phyloP scores from a whole-genome alignment of 2,329 filamentous ascomycete species.

The Furcasterigmium furcatum region DNA sequence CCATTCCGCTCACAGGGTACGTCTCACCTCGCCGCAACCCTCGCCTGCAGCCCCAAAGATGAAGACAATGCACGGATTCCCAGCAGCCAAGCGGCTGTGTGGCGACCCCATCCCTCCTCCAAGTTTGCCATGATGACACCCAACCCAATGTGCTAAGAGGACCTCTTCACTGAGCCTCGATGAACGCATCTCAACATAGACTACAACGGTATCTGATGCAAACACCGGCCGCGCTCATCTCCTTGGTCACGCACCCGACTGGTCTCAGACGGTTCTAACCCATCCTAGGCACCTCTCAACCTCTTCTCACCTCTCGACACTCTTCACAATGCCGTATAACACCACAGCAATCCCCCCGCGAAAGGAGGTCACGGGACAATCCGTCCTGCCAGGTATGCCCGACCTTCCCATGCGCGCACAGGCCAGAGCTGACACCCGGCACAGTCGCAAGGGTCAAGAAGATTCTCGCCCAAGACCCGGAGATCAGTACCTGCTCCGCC shows the following conservation, averaged over 20 bases:
- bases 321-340: slow-evolving; percentile 87
- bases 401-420: no score
- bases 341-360: slow-evolving; percentile 76
- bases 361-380: slow-evolving; percentile 80
- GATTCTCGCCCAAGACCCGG: slow-evolving; percentile 85
- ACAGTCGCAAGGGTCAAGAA: slow-evolving; percentile 93
- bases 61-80: no score
- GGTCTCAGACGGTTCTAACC: not conserved
- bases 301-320: not conserved
- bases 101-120: no score
- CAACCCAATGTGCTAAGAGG: slow-evolving; percentile 52
- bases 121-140: slow-evolving; percentile 60
- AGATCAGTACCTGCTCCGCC: slow-evolving; percentile 82
- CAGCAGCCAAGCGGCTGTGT: no score
- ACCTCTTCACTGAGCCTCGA: slow-evolving; percentile 55
- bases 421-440: no score
- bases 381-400: slow-evolving; percentile 76
- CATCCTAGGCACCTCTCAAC: no score
- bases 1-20: no score
- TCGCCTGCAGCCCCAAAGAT: no score
- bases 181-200: slow-evolving; percentile 71
- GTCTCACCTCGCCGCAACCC: no score
- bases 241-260: not conserved
- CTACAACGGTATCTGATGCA: slow-evolving; percentile 97
- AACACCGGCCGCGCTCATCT: slow-evolving; percentile 2